Evolutionary conservation across 2,329 filamentous ascomycete species (phyloP), one percentile per base, ranked within the genome.

Genomic region (Biscogniauxia marginata): DNA sequence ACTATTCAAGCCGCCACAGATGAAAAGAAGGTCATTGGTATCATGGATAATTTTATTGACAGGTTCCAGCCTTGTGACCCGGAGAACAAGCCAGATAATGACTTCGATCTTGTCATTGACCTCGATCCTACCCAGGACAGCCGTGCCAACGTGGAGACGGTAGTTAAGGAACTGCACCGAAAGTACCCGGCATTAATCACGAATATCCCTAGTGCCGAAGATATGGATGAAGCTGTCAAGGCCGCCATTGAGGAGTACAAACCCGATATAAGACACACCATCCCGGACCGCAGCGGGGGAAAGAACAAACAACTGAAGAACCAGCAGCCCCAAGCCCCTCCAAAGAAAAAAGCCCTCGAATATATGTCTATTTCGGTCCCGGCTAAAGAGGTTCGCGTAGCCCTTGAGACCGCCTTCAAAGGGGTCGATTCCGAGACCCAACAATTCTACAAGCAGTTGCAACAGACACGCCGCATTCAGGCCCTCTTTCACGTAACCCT

Each of bases 21-120:
- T 46, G 74, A 79, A 48, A 76, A 81, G 18, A 93, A 96, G 71
- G 90, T 95, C 54, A 79, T 95, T 48, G 84, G 85, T 4, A 96
- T 99, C 65, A 98, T 99, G 95, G 90, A 97, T 65, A 91, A 91
- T 3, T 99, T 99, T 74, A 80, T 99, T 63, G 74, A 84, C 11
- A 86, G 95, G 34, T 98, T 96, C 70, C 89, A 99, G 75, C 84
- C 88, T 19, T 80, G 92, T 56, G 83, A 93, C 62, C 76, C 81
- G 0, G 80, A 85, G 18, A 75, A 75, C 7, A 72, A 76, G n/a
- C 93, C 95, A 0, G 95, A 99, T 68, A 80, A 87, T 61, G 81
- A 82, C 6, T 99, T 99, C 65, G 91, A 97, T 67, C 77, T 85
- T 3, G 79, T 96, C 46, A 96, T 99, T 67, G 83, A 96, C 63